Percentiles rank a stretch among this genome's conserved stretches.
Evolutionary conservation across 306 rosid species (phyloP).

Genomic region (Arachis stenosperma): DNA sequence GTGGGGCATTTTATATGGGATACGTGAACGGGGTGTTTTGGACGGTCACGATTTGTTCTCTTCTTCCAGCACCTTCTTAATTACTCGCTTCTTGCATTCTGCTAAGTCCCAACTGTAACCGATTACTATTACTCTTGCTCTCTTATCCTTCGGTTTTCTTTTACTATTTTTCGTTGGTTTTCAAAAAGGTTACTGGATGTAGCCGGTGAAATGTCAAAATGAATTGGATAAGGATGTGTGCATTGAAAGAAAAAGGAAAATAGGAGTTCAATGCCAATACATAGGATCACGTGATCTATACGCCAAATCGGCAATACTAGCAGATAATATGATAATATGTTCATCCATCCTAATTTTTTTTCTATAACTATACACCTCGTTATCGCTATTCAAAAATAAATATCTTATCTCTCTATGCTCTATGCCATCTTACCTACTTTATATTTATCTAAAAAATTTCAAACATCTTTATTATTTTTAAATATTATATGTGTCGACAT

Average conservation of each 20-base stretch:
- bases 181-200: constrained; percentile 24
- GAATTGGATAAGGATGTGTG: constrained; percentile 47
- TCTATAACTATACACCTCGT: not conserved
- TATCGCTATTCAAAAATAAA: not conserved
- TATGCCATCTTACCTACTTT: not conserved
- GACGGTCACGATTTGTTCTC: constrained; percentile 46
- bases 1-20: constrained; percentile 26
- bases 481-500: too few species aligned
- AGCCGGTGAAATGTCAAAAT: constrained; percentile 34
- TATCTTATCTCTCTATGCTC: not conserved
- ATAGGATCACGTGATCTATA: constrained; percentile 48
- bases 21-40: not conserved
- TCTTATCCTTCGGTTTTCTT: constrained; percentile 17
- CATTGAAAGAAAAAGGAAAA: constrained; percentile 1
- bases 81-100: not conserved
- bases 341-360: not conserved
- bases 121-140: constrained; percentile 13
- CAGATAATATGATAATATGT: not conserved
- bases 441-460: too few species aligned
- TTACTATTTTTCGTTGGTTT: not conserved
- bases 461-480: too few species aligned
- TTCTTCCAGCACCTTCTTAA: not conserved
- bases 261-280: constrained; percentile 31
- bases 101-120: constrained; percentile 39
- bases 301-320: constrained; percentile 9